Conservation (phyloP, 805 yeast genomes). For the Lipomyces yamadae region DNA sequence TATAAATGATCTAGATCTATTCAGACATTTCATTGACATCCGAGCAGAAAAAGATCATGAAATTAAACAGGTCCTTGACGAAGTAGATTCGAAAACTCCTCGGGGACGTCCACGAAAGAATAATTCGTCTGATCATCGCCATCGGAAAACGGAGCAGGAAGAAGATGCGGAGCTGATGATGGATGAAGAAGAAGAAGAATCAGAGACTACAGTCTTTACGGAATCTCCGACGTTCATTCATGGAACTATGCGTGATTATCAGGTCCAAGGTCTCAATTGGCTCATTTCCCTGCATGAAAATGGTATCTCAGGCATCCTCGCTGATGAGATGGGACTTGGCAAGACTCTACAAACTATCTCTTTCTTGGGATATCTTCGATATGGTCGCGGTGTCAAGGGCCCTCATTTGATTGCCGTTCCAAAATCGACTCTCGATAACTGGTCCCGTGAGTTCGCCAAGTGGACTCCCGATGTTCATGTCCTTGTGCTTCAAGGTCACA, state of each 20-base stretch:
- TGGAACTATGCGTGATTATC: slow-evolving; percentile 87
- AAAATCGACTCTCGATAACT: slow-evolving; percentile 91
- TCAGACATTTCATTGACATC: slow-evolving; percentile 83
- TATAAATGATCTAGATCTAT: slow-evolving; percentile 56
- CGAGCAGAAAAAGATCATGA: slow-evolving; percentile 78
- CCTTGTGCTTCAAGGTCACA: slow-evolving; percentile 84
- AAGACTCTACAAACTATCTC: slow-evolving; percentile 94
- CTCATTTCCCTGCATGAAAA: slow-evolving; percentile 85
- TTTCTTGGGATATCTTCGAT: slow-evolving; percentile 85
- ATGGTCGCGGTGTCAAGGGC: slow-evolving; percentile 76
- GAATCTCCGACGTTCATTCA: slow-evolving; percentile 79
- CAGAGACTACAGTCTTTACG: slow-evolving; percentile 70
- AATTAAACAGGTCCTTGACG: slow-evolving; percentile 50
- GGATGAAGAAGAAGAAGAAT: slow-evolving; percentile 67
- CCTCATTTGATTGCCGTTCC: slow-evolving; percentile 94
- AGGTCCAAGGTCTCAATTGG: slow-evolving; percentile 96
- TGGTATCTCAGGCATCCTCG: slow-evolving; percentile 86
- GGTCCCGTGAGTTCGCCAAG: slow-evolving; percentile 91
- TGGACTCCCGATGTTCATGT: slow-evolving; percentile 97
- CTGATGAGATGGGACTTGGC: slow-evolving; percentile 99
- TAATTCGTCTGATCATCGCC: slow-evolving; percentile 52
- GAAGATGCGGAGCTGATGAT: slow-evolving; percentile 90
- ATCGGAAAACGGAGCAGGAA: slow-evolving; percentile 90
- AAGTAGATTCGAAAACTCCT: slow-evolving; percentile 41
- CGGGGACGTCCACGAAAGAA: slow-evolving; percentile 37